Evolutionary conservation across 768 basidiomycete species (phyloP), one percentile per base, ranked within the genome.

Genomic region (Lactarius trivialis): DNA sequence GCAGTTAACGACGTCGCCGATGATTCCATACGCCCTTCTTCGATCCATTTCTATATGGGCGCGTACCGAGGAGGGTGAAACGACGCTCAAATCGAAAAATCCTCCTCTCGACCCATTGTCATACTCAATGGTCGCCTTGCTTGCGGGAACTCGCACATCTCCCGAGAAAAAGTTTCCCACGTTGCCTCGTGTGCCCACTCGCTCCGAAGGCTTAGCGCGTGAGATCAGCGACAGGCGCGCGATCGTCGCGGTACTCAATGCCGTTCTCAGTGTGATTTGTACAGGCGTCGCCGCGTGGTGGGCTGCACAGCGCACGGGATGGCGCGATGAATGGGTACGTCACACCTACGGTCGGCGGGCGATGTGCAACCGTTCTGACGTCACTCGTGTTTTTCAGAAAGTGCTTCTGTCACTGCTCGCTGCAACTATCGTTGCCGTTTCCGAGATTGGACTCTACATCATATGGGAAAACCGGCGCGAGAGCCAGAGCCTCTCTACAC

Each of bases 291-390:
- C 86, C 5, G 78, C 82, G 19, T 91, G 84, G 85, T 89, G 84
- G 82, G 89, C 84, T 26, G 82, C 88, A 43, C 82, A 81, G 53
- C 76, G 75, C 66, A 77, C 82, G 7, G 79, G 81, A 1, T 85
- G 88, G 86, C 80, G 73, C 60, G 75, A 84, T 61, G 91, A 92
- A 79, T 90, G 86, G 86, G 91, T 90, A 69, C 59, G 88, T 74
- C 5, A 56, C 58, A 26, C 37, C 26, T 37, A 32, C n/a, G 26
- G 2, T 26, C n/a, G 14, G 8, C 0, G 32, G 32, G 8, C 12
- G 36, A 33, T 26, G 30, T 59, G 54, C 63, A 21, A 68, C 68
- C 15, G 39, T 26, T 49, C 39, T 52, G 43, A 65, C 52, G 5
- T 15, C 45, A 39, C 55, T 56, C 55, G 39, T 58, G 21, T 21